Evolutionary conservation across 1,284 basidiomycete species (phyloP).

Genomic region (Malassezia slooffiae): DNA sequence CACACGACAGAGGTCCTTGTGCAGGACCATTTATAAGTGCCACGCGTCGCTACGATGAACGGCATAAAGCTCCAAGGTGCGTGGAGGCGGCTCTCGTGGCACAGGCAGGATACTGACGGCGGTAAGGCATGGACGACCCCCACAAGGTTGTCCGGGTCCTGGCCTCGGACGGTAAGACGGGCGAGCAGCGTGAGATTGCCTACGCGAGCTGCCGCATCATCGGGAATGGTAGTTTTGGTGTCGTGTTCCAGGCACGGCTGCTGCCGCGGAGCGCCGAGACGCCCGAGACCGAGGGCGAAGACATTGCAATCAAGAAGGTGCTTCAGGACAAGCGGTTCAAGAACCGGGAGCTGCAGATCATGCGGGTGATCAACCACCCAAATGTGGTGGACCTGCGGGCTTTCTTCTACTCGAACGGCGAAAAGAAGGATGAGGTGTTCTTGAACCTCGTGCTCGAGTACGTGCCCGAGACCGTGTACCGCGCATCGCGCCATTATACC

Average conservation of each 20-base stretch:
- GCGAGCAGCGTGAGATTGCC: slow-evolving; percentile 72
- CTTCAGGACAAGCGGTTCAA: slow-evolving; percentile 99
- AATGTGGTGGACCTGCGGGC: slow-evolving; percentile 96
- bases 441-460: slow-evolving; percentile 98
- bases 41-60: slow-evolving; percentile 4
- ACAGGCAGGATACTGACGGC: neutral
- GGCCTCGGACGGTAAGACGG: slow-evolving; percentile 86
- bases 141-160: slow-evolving; percentile 86
- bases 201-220: slow-evolving; percentile 98
- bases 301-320: slow-evolving; percentile 99
- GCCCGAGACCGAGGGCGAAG: slow-evolving; percentile 51
- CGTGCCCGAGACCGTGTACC: slow-evolving; percentile 97
- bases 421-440: slow-evolving; percentile 99
- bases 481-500: slow-evolving; percentile 93
- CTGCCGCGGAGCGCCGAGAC: slow-evolving; percentile 29
- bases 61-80: slow-evolving; percentile 12
- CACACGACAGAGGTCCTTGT: too few species aligned
- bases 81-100: neutral
- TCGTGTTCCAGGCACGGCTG: slow-evolving; percentile 70
- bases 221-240: slow-evolving; percentile 96
- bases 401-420: slow-evolving; percentile 98
- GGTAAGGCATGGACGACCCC: slow-evolving; percentile 62
- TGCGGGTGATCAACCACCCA: slow-evolving; percentile 92
- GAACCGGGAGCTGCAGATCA: slow-evolving; percentile 99
- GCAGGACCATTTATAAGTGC: too few species aligned